Percentiles rank a stretch among this genome's conserved stretches.
These are phyloP conservation scores for Pseudomicrostroma phylloplanum DNA, from an alignment of 1,284 basidiomycete species.

Conservation along the genomic window DNA sequence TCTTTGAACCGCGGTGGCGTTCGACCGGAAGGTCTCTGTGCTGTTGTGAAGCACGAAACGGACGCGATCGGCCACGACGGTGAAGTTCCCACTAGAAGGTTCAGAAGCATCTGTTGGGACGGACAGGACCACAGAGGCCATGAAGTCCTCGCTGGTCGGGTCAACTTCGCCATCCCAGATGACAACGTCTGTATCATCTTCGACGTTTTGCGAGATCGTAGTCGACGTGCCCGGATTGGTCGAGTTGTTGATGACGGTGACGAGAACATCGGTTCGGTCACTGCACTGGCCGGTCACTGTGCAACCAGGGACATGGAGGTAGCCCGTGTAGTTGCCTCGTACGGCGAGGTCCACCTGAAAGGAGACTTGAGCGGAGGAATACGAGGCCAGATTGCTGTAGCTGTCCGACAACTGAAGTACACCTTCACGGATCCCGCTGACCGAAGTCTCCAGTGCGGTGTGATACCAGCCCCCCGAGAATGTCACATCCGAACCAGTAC, in stretches of 20 bases:
- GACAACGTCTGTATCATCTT: conserved; percentile 60
- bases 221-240: conserved; percentile 55
- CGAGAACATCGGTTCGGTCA: conserved; percentile 70
- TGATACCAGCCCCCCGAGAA: conserved; percentile 36
- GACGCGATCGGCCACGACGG: conserved; percentile 63
- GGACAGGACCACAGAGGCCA: conserved; percentile 31
- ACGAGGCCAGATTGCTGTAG: conserved; percentile 61
- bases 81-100: conserved; percentile 66
- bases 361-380: conserved; percentile 66
- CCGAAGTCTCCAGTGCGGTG: conserved; percentile 24
- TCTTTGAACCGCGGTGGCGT: conserved; percentile 9
- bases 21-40: conserved; percentile 29
- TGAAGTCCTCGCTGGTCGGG: conserved; percentile 44
- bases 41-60: conserved; percentile 34
- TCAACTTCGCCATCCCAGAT: conserved; percentile 78
- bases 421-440: conserved; percentile 57
- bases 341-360: conserved; percentile 86
- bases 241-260: conserved; percentile 71
- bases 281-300: conserved; percentile 70
- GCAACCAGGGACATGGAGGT: conserved; percentile 82
- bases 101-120: conserved; percentile 53
- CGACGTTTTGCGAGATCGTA: conserved; percentile 65
- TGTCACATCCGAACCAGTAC: conserved; percentile 29
- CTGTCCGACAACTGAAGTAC: conserved; percentile 67
- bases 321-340: conserved; percentile 76